phyloP scores from a whole-genome alignment of 495 filamentous ascomycete genomes.

The Penicillium antarcticum region DNA sequence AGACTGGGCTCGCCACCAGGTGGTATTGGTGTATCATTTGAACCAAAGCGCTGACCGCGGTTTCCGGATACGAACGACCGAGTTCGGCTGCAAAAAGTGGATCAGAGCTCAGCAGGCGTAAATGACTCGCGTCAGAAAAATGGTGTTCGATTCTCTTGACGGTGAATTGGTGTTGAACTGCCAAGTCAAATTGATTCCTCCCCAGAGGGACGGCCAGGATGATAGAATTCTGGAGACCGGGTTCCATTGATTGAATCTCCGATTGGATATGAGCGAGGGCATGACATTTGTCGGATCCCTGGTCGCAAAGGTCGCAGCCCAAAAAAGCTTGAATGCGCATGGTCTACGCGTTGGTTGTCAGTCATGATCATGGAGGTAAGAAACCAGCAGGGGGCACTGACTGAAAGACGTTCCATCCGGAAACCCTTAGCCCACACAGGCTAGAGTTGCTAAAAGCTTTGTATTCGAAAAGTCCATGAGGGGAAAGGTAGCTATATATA shows the following conservation, averaged over 20 bases:
- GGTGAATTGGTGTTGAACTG: background rate
- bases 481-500: too few species aligned
- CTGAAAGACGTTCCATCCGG: background rate
- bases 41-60: background rate
- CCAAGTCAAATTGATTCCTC: background rate
- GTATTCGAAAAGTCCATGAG: too few species aligned
- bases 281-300: background rate
- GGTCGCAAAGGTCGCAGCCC: background rate
- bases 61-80: background rate
- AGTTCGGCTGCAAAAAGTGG: background rate
- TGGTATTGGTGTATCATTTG: background rate
- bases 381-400: background rate
- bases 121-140: background rate
- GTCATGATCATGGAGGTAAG: background rate
- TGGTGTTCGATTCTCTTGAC: background rate
- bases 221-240: background rate
- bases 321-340: background rate
- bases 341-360: background rate
- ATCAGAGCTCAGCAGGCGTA: background rate
- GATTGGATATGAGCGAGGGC: background rate
- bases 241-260: background rate
- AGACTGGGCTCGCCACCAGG: background rate
- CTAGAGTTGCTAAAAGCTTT: too few species aligned
- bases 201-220: slow-evolving; percentile 1
- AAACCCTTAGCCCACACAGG: too few species aligned